Conservation (phyloP, 2,329 filamentous ascomycete species). For the Calonectria naviculata region DNA sequence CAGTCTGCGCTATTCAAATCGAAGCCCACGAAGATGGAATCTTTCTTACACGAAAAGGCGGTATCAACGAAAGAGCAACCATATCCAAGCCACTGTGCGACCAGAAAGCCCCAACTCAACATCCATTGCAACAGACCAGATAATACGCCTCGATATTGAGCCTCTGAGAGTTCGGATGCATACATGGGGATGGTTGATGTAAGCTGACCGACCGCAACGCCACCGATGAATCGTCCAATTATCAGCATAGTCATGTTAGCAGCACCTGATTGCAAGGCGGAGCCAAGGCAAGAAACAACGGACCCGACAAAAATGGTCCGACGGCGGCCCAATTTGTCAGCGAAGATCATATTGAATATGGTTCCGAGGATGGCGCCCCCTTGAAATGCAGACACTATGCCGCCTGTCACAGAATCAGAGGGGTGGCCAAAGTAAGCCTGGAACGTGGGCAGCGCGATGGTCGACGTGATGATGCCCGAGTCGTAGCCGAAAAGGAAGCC, state of each 20-base stretch:
- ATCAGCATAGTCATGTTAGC: constrained; percentile 54
- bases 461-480: constrained; percentile 55
- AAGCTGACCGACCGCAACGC: constrained; percentile 54
- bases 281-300: constrained; percentile 42
- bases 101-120: constrained; percentile 53
- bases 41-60: constrained; percentile 43
- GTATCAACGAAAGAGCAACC: constrained; percentile 40
- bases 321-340: constrained; percentile 44
- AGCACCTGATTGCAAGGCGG: constrained; percentile 45
- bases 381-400: constrained; percentile 40
- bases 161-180: no score
- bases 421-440: constrained; percentile 57
- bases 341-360: constrained; percentile 42
- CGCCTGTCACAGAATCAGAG: constrained; percentile 32
- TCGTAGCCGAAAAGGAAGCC: constrained; percentile 48
- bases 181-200: no score
- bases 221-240: constrained; percentile 60
- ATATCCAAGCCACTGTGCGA: constrained; percentile 49
- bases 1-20: no score
- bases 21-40: no score
- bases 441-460: constrained; percentile 38
- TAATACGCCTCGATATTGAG: no score
- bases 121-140: constrained; percentile 56
- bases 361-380: constrained; percentile 41
- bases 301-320: constrained; percentile 44